Evolutionary conservation across 2,329 filamentous ascomycete species (phyloP), one percentile per base, ranked within the genome.

Genomic region (Emergomyces africanus): DNA sequence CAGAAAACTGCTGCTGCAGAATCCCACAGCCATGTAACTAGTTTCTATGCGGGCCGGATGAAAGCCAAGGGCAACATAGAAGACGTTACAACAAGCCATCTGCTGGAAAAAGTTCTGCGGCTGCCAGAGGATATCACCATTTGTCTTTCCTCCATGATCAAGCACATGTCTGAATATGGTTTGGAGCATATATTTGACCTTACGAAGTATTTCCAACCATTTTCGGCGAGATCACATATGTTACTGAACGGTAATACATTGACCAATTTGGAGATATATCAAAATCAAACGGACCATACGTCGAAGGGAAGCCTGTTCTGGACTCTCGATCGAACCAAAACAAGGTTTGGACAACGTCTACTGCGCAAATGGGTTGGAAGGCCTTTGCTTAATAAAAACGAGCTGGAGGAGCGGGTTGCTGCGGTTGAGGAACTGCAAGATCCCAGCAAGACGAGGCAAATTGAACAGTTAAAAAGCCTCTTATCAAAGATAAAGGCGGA

Each of bases 141-240:
- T 46, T 99, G 94, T 72, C 80, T 99, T 15, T 96, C 94, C 3
- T 88, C 91, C 12, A 96, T 99, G 91, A 97, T 99, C 66, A 89
- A 82, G 1, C 91, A 99, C 68, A 78, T 99, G 66, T 86, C 84
- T 20, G 91, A 96, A 64, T 99, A 96, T 70, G 90, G 90, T 0
- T 79, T 99, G 23, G 88, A 97, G 71, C 90, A 97, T 75, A 89
- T 99, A 57, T 96, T 99, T 66, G 88, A 96, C 67, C 77, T 99
- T 49, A 97, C 94, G 1, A 96, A 95, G 67, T 96, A 97, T 75
- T 99, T 99, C 68, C 87, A 96, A 66, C 90, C 90, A 1, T 99
- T 99, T 74, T 96, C 89, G 66, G 89, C 91, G 8, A 81, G 91
- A 42, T 91, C 92, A 15, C 91, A 97, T 69, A 97, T 99, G 94